phyloP scores from a whole-genome alignment of 768 basidiomycete genomes.

The Mycena floridula region DNA sequence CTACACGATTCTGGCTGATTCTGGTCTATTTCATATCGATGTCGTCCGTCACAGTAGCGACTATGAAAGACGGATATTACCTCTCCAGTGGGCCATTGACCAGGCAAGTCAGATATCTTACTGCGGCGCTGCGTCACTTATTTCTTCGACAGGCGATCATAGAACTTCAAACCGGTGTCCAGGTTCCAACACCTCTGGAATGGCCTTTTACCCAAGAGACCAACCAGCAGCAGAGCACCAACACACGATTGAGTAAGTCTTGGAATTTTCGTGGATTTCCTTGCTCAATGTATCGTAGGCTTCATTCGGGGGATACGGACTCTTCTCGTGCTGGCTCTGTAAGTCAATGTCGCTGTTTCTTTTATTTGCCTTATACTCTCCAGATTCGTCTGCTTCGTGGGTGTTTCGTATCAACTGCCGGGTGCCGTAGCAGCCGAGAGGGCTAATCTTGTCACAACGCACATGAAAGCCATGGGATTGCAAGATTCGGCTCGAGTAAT shows the following conservation, averaged over 20 bases:
- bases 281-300: conserved; percentile 27
- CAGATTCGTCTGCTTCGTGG: conserved; percentile 67
- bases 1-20: conserved; percentile 69
- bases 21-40: conserved; percentile 57
- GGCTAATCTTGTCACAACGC: conserved; percentile 55
- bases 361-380: neutral
- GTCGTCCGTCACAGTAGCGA: conserved; percentile 62
- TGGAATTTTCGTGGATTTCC: too few relatives aligned
- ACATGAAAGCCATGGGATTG: conserved; percentile 80
- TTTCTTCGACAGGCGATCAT: conserved; percentile 62
- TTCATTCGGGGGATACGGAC: conserved; percentile 57
- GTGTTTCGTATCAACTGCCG: conserved; percentile 73
- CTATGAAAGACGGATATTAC: conserved; percentile 61
- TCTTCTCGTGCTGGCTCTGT: conserved; percentile 65
- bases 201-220: conserved; percentile 71
- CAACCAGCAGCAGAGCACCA: conserved; percentile 52
- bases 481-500: conserved; percentile 61
- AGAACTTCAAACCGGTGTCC: conserved; percentile 53
- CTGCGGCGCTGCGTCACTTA: conserved; percentile 10
- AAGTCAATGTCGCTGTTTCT: conserved; percentile 15
- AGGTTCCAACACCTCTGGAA: conserved; percentile 53
- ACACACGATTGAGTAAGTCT: conserved; percentile 45
- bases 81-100: conserved; percentile 75
- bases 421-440: conserved; percentile 65
- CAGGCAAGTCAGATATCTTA: too few relatives aligned